Evolutionary conservation across 148 eudicot genomes (phyloP).

Genomic region (Silene conica): DNA sequence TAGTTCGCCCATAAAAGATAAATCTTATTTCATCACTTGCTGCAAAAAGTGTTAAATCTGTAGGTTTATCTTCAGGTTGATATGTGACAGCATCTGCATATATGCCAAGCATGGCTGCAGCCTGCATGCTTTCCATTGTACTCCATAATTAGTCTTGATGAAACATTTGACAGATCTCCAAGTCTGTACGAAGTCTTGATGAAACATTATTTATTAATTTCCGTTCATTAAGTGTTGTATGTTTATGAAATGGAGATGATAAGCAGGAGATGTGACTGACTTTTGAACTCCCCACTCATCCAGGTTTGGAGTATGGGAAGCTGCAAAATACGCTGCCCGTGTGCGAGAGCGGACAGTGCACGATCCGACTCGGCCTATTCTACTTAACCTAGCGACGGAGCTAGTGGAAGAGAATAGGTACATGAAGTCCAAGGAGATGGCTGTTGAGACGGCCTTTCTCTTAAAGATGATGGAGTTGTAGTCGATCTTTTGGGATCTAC

Average conservation of each 20-base stretch:
- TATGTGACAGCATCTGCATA: neutral
- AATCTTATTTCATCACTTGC: neutral
- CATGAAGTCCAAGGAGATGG: slow-evolving; percentile 80
- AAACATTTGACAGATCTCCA: neutral
- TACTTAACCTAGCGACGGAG: slow-evolving; percentile 69
- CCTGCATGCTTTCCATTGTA: too few species aligned
- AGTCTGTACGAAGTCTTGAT: neutral
- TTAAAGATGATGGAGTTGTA: slow-evolving; percentile 63
- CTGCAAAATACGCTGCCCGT: slow-evolving; percentile 92
- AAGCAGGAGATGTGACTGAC: neutral
- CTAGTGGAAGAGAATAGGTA: slow-evolving; percentile 86
- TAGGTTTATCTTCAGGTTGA: neutral
- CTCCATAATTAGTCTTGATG: neutral
- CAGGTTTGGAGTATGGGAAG: slow-evolving; percentile 98
- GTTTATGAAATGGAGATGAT: neutral
- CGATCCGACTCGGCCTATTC: slow-evolving; percentile 72
- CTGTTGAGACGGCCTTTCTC: slow-evolving; percentile 79
- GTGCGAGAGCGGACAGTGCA: slow-evolving; percentile 61
- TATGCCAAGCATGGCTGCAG: too few species aligned
- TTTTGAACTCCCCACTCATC: neutral
- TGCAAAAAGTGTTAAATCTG: neutral
- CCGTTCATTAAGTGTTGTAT: neutral
- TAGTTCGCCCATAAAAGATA: too few species aligned
- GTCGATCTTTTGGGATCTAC: neutral
- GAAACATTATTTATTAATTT: neutral